Conservation (phyloP, 2,329 filamentous ascomycete species). For the Penicillium verrucosum region DNA sequence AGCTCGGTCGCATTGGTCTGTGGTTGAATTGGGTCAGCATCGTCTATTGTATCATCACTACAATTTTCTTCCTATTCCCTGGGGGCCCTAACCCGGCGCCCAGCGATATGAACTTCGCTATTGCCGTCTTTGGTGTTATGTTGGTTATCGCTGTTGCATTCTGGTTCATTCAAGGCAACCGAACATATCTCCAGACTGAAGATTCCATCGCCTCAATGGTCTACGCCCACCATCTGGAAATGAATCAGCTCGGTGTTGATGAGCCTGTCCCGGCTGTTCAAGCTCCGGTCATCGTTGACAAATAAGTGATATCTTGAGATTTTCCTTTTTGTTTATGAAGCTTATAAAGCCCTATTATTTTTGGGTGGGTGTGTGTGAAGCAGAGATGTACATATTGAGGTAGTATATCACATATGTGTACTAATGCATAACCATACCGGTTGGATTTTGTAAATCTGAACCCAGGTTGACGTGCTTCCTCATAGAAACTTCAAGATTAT, state of each 20-base stretch:
- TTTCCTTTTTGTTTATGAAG: not conserved
- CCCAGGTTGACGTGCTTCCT: not conserved
- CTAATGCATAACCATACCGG: not conserved
- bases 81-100: constrained; percentile 44
- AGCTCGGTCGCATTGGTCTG: constrained; percentile 46
- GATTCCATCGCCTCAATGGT: constrained; percentile 29
- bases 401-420: too few species aligned
- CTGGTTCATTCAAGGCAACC: constrained; percentile 50
- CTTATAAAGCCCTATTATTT: too few species aligned
- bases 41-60: constrained; percentile 52
- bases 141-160: constrained; percentile 50
- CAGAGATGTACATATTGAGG: not conserved
- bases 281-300: not conserved
- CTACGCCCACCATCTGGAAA: constrained; percentile 28
- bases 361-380: not conserved
- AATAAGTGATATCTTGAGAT: not conserved
- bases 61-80: constrained; percentile 57
- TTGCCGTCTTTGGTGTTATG: constrained; percentile 57
- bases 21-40: constrained; percentile 51
- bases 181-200: constrained; percentile 37
- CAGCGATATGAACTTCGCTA: constrained; percentile 58
- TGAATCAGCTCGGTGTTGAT: constrained; percentile 1
- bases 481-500: not conserved
- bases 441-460: not conserved
- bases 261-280: not conserved